A percentile compares a stretch with the other conserved stretches of the same genome.
These are phyloP conservation scores for Trametes elegans DNA, from an alignment of 768 basidiomycete species.

Conservation along the genomic window DNA sequence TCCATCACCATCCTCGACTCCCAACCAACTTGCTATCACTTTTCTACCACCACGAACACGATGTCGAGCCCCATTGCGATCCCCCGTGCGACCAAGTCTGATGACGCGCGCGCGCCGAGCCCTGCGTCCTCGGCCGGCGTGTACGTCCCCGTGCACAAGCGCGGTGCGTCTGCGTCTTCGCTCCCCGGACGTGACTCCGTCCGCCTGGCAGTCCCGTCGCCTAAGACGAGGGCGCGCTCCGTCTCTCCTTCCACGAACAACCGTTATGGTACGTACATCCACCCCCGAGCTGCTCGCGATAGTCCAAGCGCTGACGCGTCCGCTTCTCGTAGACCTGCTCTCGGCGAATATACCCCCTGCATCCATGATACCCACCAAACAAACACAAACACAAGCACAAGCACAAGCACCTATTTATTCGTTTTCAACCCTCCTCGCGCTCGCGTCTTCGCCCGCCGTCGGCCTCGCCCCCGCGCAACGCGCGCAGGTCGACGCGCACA, in stretches of 20 bases:
- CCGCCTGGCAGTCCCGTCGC: not conserved
- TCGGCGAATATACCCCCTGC: conserved; percentile 20
- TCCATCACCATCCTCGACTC: not conserved
- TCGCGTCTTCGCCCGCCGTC: conserved; percentile 19
- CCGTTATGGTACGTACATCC: not conserved
- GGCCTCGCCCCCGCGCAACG: conserved; percentile 20
- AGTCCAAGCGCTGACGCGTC: not conserved
- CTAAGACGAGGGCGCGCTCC: not conserved
- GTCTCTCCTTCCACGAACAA: not conserved
- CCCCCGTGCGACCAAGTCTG: conserved; percentile 8
- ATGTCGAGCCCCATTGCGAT: conserved; percentile 27
- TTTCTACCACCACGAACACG: not conserved
- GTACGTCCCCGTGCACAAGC: conserved; percentile 26
- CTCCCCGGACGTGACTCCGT: not conserved
- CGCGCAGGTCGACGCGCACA: conserved; percentile 12
- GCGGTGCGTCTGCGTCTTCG: conserved; percentile 15
- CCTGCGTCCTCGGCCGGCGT: not conserved
- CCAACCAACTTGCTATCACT: not conserved
- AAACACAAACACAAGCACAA: too few relatives aligned
- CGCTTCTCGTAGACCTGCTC: conserved; percentile 1
- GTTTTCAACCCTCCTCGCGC: conserved; percentile 21
- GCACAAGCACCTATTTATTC: conserved; percentile 19
- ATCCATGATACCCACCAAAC: conserved; percentile 25
- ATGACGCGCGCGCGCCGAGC: conserved; percentile 1
- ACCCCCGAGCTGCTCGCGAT: not conserved